Percentiles rank a stretch among this genome's conserved stretches.
Conservation (phyloP, 192 early-diverging fungal species). For the Entophlyctis helioformis region DNA sequence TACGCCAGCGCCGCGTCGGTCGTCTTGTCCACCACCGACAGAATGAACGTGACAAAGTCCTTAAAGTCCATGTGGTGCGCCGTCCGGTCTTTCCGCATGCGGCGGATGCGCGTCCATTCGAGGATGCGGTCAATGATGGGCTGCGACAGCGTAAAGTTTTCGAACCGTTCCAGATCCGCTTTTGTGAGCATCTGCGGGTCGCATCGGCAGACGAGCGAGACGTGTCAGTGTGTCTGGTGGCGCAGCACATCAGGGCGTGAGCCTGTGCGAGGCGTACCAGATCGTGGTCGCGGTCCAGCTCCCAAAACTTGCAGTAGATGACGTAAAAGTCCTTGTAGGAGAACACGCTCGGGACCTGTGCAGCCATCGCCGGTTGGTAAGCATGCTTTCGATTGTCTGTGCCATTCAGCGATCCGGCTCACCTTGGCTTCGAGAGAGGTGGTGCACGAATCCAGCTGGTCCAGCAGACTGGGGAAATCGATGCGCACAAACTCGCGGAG, state of each 20-base stretch:
- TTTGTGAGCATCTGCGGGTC: too few species aligned
- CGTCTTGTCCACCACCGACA: slow-evolving; percentile 68
- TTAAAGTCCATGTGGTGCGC: slow-evolving; percentile 45
- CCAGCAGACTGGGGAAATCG: slow-evolving; percentile 46
- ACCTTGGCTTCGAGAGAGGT: slow-evolving; percentile 7
- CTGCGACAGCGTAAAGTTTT: slow-evolving; percentile 49
- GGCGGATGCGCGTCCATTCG: too few species aligned
- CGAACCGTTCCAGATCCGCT: slow-evolving; percentile 38
- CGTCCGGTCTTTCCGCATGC: too few species aligned
- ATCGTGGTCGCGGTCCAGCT: slow-evolving; percentile 76
- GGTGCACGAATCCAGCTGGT: slow-evolving; percentile 32
- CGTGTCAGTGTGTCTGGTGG: too few species aligned
- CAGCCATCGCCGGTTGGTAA: too few species aligned
- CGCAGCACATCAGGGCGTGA: too few species aligned
- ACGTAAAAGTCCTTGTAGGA: slow-evolving; percentile 96
- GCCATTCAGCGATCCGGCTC: background rate
- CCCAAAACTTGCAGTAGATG: slow-evolving; percentile 67
- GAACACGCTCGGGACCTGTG: slow-evolving; percentile 59
- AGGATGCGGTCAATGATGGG: slow-evolving; percentile 7
- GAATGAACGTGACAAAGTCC: slow-evolving; percentile 67
- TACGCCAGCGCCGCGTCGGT: slow-evolving; percentile 49
- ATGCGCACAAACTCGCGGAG: slow-evolving; percentile 55
- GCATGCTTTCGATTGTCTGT: too few species aligned
- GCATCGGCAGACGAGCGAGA: too few species aligned
- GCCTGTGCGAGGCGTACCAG: too few species aligned